Base-by-base conservation (phyloP, 768 basidiomycete genomes). In the Tylopilus subfusipes region DNA sequence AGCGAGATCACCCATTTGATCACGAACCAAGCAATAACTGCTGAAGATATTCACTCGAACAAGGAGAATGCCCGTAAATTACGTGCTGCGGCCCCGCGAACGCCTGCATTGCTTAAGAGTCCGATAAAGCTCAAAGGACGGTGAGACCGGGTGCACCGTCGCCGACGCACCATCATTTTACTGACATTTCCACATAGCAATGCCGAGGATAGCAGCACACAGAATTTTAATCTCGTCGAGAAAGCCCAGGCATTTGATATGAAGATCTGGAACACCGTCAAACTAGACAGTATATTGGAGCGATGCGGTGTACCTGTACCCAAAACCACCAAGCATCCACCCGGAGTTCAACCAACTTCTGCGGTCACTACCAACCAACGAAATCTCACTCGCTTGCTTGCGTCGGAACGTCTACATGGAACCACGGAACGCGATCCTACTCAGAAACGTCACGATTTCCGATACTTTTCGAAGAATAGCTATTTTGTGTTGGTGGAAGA, bases 401-500 rank as follows among this genome's bases (percentile, higher is more conserved):
- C 91, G 62, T 86, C 88, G 19, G 97, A 98, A 68, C 85, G 85
- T 56, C 70, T 90, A 39, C 84, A 92, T 58, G 97, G 97, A 43
- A 78, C 78, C 4, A 86, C 83, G 18, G 97, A 99, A 74, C 90
- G 96, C 43, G 97, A 99, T 72, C 87, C 92, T 1, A 85, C 82
- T 19, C 90, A 94, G 57, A 90, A 83, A 57, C 84, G 94, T 47
- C 86, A 88, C 58, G 93, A 95, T 69, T 92, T 84, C 65, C 82
- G 80, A 53, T 99, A 98, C 69, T 98, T 98, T 70, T 72, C 81
- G 18, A 82, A 84, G 39, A 78, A 78, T 39, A 82, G 80, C 48
- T 85, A 81, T 65, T 98, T 93, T 67, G 79, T 98, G 42, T 79
- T 98, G 42, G 82, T 98, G n/a, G 95, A 98, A 68, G 96, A 98